Base-by-base conservation (phyloP, 73 alveolate species). In the Durusdinium trenchii region DNA sequence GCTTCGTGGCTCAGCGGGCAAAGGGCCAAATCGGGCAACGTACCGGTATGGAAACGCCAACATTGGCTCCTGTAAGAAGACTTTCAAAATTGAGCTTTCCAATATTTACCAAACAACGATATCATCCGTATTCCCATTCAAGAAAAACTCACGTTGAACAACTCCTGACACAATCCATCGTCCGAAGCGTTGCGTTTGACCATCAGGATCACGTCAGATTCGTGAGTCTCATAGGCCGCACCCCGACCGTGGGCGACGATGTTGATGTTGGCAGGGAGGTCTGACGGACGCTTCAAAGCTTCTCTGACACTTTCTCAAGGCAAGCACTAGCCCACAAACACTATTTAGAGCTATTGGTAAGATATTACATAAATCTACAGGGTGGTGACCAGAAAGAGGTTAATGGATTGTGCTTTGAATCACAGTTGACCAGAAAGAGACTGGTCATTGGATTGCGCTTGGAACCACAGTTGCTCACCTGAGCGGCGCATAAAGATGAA, bases 401-500 rank as follows among this genome's bases (percentile, higher is more conserved):
- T n/a, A n/a, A n/a, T n/a, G n/a, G n/a, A n/a, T n/a, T n/a, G n/a
- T n/a, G n/a, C n/a, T n/a, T n/a, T n/a, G n/a, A n/a, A n/a, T n/a
- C n/a, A n/a, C n/a, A n/a, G n/a, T n/a, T n/a, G n/a, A n/a, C n/a
- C n/a, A n/a, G n/a, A n/a, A n/a, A n/a, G n/a, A n/a, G n/a, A n/a
- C n/a, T n/a, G n/a, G n/a, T 57, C 69, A 57, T 16, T 57, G 69
- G 23, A 57, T 23, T 57, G 23, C 12, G 32, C 32, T 12, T 57
- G 12, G 23, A 57, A 16, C 32, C 69, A 57, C 69, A 3, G 45
- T 3, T n/a, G 35, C 84, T 30, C 14, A 51, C 84, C 84, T 73
- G 84, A 73, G 14, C 84, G 50, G 26, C 84, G 50, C 84, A 73
- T 73, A 36, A 73, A 73, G 48, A 73, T 36, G 36, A 73, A 73